phyloP scores from a whole-genome alignment of 768 basidiomycete species.

The Obba rivulosa region DNA sequence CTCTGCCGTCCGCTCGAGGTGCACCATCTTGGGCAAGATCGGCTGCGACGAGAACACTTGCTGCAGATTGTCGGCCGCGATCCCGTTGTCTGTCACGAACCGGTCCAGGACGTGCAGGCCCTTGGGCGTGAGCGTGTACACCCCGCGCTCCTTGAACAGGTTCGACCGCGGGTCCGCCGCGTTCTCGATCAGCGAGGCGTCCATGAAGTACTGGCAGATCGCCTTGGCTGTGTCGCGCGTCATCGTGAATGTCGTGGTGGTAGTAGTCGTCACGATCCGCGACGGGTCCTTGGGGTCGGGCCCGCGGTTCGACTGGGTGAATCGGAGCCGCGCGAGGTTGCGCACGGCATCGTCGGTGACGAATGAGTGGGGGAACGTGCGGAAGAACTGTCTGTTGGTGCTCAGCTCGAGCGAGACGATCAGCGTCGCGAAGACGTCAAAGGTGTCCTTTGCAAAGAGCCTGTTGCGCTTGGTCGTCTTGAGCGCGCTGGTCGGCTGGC shows the following conservation, averaged over 20 bases:
- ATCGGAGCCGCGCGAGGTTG: conserved; percentile 93
- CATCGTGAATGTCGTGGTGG: conserved; percentile 99
- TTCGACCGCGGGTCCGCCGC: conserved; percentile 87
- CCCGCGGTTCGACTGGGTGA: conserved; percentile 97
- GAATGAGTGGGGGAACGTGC: conserved; percentile 90
- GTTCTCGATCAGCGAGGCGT: conserved; percentile 95
- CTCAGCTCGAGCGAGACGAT: conserved; percentile 90
- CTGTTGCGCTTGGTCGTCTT: conserved; percentile 95
- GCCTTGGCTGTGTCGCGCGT: conserved; percentile 99
- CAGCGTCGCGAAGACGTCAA: conserved; percentile 96
- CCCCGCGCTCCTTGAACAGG: conserved; percentile 96
- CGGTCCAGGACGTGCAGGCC: conserved; percentile 97
- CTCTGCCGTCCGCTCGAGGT: conserved; percentile 84
- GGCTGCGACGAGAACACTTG: conserved; percentile 88
- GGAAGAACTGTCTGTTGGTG: conserved; percentile 94
- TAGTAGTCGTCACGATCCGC: conserved; percentile 97
- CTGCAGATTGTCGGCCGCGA: conserved; percentile 89
- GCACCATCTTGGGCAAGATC: conserved; percentile 95
- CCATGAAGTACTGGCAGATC: conserved; percentile 99
- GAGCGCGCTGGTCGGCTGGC: conserved; percentile 90
- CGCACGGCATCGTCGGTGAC: conserved; percentile 90
- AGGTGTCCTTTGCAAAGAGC: conserved; percentile 96
- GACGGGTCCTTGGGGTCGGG: conserved; percentile 97
- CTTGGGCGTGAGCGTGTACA: conserved; percentile 94
- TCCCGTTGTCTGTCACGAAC: conserved; percentile 99